Conservation (phyloP, 1,284 basidiomycete species). For the Cutaneotrichosporon cavernicola region DNA sequence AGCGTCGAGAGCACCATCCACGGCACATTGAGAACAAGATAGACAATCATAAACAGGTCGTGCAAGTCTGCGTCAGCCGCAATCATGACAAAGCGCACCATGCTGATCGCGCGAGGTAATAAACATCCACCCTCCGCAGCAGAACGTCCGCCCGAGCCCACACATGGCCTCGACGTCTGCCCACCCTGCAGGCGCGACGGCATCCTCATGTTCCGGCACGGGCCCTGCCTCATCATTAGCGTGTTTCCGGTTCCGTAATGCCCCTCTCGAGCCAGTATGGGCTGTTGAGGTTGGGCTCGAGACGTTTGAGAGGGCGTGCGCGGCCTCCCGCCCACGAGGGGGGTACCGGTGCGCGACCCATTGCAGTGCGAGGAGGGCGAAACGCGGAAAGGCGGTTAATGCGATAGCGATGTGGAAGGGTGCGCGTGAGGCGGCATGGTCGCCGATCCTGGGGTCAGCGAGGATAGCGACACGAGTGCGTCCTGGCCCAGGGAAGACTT, state of each 20-base stretch:
- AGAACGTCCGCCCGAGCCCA: conserved; percentile 73
- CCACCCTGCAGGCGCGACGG: conserved; percentile 1
- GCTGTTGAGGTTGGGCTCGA: not conserved
- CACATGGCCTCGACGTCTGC: conserved; percentile 58
- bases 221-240: not conserved
- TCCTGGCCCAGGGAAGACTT: conserved; percentile 43
- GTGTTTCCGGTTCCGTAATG: not conserved
- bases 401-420: conserved; percentile 90
- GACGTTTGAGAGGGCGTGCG: not conserved
- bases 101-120: conserved; percentile 62
- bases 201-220: not conserved
- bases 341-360: conserved; percentile 61
- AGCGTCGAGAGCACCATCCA: conserved; percentile 79
- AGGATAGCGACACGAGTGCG: not conserved
- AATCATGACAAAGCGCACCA: conserved; percentile 29
- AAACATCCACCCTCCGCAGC: conserved; percentile 85
- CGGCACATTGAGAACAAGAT: conserved; percentile 74
- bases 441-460: conserved; percentile 68
- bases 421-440: conserved; percentile 86
- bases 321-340: not conserved
- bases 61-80: conserved; percentile 61
- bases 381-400: conserved; percentile 77
- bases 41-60: conserved; percentile 84
- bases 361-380: conserved; percentile 71
- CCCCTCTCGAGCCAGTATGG: not conserved